These are phyloP conservation scores for Pyricularia grisea DNA, from an alignment of 2,329 filamentous ascomycete genomes.

Conservation along the genomic window DNA sequence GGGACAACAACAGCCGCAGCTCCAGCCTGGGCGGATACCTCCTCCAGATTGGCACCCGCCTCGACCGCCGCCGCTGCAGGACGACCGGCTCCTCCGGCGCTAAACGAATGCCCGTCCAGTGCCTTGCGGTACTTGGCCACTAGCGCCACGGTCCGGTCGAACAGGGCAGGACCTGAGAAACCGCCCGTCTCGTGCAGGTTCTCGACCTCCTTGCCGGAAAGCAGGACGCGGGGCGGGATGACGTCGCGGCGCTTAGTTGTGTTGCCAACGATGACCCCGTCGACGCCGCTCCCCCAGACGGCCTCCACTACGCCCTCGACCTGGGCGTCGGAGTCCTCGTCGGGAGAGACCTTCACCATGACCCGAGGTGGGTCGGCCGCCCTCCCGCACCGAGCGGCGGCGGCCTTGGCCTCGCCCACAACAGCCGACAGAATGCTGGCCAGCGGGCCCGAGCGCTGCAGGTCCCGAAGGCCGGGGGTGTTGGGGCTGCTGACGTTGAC, in stretches of 20 bases:
- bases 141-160: constrained; percentile 66
- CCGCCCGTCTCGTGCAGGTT: constrained; percentile 72
- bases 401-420: constrained; percentile 63
- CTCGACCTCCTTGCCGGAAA: constrained; percentile 57
- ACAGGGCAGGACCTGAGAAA: constrained; percentile 85
- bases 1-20: constrained; percentile 23
- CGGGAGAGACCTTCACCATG: constrained; percentile 97
- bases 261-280: constrained; percentile 94
- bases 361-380: constrained; percentile 66
- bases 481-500: constrained; percentile 98
- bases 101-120: constrained; percentile 44
- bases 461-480: constrained; percentile 78
- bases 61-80: constrained; percentile 14
- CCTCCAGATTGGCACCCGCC: constrained; percentile 15
- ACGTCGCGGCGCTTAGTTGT: constrained; percentile 79
- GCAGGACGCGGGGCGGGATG: constrained; percentile 54
- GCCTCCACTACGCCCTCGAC: constrained; percentile 83
- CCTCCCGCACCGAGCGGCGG: constrained; percentile 31
- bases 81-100: constrained; percentile 15
- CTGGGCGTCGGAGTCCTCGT: constrained; percentile 80
- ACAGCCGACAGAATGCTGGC: constrained; percentile 74
- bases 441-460: constrained; percentile 78
- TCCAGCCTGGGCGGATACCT: constrained; percentile 17
- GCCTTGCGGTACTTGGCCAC: constrained; percentile 70
- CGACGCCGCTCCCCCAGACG: constrained; percentile 74